Percentiles rank a stretch among this genome's conserved stretches.
phyloP scores from a whole-genome alignment of 352 stramenopile species.

The Phytophthora chlamydospora region DNA sequence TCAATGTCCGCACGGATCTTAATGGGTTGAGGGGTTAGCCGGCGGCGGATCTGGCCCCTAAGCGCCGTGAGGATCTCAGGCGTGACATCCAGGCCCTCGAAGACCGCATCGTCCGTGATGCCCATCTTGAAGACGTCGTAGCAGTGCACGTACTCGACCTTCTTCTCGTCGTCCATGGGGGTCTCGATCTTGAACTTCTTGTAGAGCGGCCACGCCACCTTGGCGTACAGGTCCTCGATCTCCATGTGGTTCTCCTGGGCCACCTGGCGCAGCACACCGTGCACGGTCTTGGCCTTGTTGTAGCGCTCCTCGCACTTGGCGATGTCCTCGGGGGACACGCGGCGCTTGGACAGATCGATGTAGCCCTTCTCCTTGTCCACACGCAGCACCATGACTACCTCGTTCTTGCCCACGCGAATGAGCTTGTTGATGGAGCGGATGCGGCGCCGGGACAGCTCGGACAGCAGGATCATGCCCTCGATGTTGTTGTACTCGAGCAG shows the following conservation, averaged over 20 bases:
- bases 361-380: slow-evolving; percentile 99
- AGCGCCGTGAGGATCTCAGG: slow-evolving; percentile 89
- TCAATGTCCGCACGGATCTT: slow-evolving; percentile 99
- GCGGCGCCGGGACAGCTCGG: slow-evolving; percentile 97
- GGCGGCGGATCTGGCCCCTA: slow-evolving; percentile 96
- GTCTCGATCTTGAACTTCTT: slow-evolving; percentile 95
- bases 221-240: slow-evolving; percentile 87
- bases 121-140: slow-evolving; percentile 99
- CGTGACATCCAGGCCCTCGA: slow-evolving; percentile 92
- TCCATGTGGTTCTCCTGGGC: slow-evolving; percentile 77
- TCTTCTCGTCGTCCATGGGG: slow-evolving; percentile 79
- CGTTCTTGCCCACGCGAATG: slow-evolving; percentile 99
- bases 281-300: slow-evolving; percentile 99
- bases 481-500: slow-evolving; percentile 99
- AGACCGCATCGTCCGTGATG: slow-evolving; percentile 92
- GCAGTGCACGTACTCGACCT: slow-evolving; percentile 95
- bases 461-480: slow-evolving; percentile 99
- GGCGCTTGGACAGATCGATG: slow-evolving; percentile 99
- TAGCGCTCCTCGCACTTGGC: slow-evolving; percentile 98
- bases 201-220: slow-evolving; percentile 98
- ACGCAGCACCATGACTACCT: slow-evolving; percentile 99
- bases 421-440: slow-evolving; percentile 99
- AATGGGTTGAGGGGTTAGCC: slow-evolving; percentile 98
- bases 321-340: slow-evolving; percentile 99
- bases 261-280: slow-evolving; percentile 92